Evolutionary conservation across 345 rosid genomes (phyloP), one percentile per base, ranked within the genome.

Genomic region (Boechera stricta): DNA sequence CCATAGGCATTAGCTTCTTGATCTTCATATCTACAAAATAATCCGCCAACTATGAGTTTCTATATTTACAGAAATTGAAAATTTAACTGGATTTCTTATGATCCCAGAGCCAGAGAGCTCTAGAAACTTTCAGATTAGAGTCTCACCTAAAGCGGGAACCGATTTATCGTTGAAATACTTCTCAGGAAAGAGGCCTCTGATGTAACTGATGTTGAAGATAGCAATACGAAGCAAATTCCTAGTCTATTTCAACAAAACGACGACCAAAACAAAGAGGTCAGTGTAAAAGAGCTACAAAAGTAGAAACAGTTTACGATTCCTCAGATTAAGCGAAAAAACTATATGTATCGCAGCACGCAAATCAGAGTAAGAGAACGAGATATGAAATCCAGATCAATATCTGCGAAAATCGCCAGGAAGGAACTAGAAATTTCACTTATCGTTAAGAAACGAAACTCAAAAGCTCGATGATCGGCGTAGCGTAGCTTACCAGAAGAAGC

Each of bases 1-100:
- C 98, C 87, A 91, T 77, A 1, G 99, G 98, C 99, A 96, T 90
- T 58, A 96, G 82, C 88, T 93, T 96, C 86, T 93, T 96, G 79
- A 96, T 96, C 89, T 88, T 96, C 91, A 88, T 90, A 83, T 96
- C 97, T 96, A 80, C 49, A 41, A 53, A 63, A 16, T 9, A 45
- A 54, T 61, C 74, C 55, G 8, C 8, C 74, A 35, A 33, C 21
- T 3, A n/a, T 11, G 49, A 64, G 55, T 7, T 11, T 13, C 52
- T 3, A 6, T 18, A 53, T 2, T 5, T 28, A 13, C 2, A 29
- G 21, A 64, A 55, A 72, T 26, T 49, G 60, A 69, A 44, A 29
- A 2, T n/a, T 38, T 5, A 18, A 69, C 52, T 21, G 11, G 26
- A 60, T 44, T 56, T 58, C 57, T 4, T 60, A 47, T 60, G 67